Evolutionary conservation across 2,329 filamentous ascomycete genomes (phyloP).

Genomic region (Colletotrichum trifolii): DNA sequence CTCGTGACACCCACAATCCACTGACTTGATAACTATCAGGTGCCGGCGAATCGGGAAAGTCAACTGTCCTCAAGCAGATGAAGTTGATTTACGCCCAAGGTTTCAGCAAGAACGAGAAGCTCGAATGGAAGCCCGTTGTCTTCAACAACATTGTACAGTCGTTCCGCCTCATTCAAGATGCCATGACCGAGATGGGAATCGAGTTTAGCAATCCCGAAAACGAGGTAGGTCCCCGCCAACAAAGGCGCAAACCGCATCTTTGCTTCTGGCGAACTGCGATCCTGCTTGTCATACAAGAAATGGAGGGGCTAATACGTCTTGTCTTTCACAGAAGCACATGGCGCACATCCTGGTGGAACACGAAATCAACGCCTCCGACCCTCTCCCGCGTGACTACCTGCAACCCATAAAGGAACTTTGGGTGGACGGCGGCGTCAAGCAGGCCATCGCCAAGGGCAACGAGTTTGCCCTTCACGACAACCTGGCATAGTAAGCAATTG

Average conservation of each 20-base stretch:
- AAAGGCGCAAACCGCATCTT: conserved; percentile 12
- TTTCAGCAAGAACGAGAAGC: conserved; percentile 88
- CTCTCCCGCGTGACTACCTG: conserved; percentile 81
- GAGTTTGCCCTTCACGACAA: conserved; percentile 98
- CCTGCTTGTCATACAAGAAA: conserved; percentile 8
- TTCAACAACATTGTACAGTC: conserved; percentile 95
- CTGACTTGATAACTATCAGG: conserved; percentile 62
- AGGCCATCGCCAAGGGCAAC: conserved; percentile 92
- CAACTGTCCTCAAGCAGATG: conserved; percentile 98
- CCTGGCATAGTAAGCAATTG: conserved; percentile 80
- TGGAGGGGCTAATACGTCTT: conserved; percentile 40
- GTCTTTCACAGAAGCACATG: conserved; percentile 74
- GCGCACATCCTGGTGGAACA: conserved; percentile 80
- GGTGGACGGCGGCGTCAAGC: conserved; percentile 84
- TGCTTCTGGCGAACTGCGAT: conserved; percentile 7
- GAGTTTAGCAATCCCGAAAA: conserved; percentile 83
- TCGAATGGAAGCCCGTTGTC: conserved; percentile 94
- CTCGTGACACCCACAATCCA: conserved; percentile 4
- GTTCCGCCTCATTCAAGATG: conserved; percentile 89
- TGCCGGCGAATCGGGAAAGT: conserved; percentile 92
- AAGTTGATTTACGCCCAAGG: conserved; percentile 95
- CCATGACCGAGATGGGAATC: conserved; percentile 87
- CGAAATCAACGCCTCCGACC: conserved; percentile 85
- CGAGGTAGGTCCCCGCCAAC: conserved; percentile 67
- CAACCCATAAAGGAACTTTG: conserved; percentile 86